Evolutionary conservation across 1,139 yeast species (phyloP).

Genomic region (Magnusiomyces tetraspermus): DNA sequence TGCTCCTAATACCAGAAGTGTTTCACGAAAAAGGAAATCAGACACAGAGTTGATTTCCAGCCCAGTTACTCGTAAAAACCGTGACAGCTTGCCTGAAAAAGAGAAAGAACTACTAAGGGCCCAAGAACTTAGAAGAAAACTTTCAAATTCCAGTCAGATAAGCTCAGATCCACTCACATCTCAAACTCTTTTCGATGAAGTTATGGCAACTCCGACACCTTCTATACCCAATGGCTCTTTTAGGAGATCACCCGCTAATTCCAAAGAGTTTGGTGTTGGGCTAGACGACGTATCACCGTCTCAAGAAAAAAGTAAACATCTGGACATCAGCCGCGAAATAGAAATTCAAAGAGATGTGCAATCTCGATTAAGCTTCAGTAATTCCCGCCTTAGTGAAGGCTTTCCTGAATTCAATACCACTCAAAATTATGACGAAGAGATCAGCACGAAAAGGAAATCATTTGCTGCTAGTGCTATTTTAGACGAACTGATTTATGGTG

Average conservation of each 20-base stretch:
- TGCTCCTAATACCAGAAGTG: not conserved
- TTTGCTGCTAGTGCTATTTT: not conserved
- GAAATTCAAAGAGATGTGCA: conserved; percentile 6
- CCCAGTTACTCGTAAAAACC: not conserved
- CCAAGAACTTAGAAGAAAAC: not conserved
- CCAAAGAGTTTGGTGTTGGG: not conserved
- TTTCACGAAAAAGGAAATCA: not conserved
- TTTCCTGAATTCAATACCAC: conserved; percentile 14
- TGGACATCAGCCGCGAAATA: not conserved
- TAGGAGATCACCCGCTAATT: not conserved
- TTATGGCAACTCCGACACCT: not conserved
- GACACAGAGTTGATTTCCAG: not conserved
- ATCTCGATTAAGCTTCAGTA: conserved; percentile 7
- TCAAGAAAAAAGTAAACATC: not conserved
- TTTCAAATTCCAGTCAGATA: not conserved
- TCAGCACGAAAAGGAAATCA: not conserved
- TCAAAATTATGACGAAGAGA: conserved; percentile 4
- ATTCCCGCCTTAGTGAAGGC: conserved; percentile 11
- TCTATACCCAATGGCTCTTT: not conserved
- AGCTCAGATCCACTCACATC: not conserved
- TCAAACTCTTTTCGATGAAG: not conserved
- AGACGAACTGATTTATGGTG: not conserved
- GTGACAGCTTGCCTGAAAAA: not conserved
- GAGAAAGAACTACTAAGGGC: not conserved
- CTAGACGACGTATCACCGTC: not conserved